Conservation (phyloP, 805 yeast genomes). For the Lachancea fermentati region DNA sequence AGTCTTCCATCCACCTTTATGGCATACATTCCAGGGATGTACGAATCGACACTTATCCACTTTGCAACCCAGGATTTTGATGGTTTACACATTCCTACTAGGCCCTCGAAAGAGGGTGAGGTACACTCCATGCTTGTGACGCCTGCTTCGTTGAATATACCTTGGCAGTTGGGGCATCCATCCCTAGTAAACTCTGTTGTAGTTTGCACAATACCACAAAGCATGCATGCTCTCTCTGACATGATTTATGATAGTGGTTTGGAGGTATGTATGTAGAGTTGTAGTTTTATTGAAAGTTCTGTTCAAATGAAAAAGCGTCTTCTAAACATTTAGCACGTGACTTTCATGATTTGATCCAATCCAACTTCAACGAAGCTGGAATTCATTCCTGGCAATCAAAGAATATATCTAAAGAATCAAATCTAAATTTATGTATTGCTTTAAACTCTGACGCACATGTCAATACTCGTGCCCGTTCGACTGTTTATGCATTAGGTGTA, state of each 20-base stretch:
- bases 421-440: too few relatives aligned
- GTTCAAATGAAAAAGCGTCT: too few relatives aligned
- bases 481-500: too few relatives aligned
- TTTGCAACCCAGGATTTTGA: conserved; percentile 90
- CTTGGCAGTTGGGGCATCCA: conserved; percentile 97
- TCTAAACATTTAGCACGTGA: too few relatives aligned
- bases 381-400: too few relatives aligned
- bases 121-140: conserved; percentile 88
- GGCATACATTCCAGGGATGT: conserved; percentile 87
- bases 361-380: too few relatives aligned
- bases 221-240: conserved; percentile 89
- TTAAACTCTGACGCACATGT: too few relatives aligned
- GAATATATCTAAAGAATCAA: too few relatives aligned
- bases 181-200: conserved; percentile 68
- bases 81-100: conserved; percentile 84
- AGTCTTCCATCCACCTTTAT: conserved; percentile 87
- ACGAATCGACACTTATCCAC: conserved; percentile 89
- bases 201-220: conserved; percentile 89
- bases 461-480: too few relatives aligned
- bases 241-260: conserved; percentile 14
- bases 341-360: too few relatives aligned
- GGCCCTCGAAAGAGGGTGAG: conserved; percentile 93
- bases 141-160: conserved; percentile 77
- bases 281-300: too few relatives aligned
- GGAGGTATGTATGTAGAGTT: too few relatives aligned